A percentile compares a stretch with the other conserved stretches of the same genome.
These are phyloP conservation scores for Polytrichum formosum DNA, from an alignment of 225 moss, liverwort and hornwort species.

Conservation along the genomic window DNA sequence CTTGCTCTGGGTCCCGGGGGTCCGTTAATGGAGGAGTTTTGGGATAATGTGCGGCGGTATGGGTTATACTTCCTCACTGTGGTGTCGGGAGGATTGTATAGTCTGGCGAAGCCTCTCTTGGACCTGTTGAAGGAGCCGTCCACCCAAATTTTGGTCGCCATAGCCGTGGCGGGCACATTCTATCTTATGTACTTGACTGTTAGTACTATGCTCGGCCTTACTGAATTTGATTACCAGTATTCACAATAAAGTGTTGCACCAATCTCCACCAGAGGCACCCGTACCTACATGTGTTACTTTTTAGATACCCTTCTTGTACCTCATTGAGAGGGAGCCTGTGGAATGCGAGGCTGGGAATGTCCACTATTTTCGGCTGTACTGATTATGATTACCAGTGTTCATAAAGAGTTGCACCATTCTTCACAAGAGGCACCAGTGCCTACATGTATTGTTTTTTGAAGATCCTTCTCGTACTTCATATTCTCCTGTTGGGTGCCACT, in stretches of 20 bases:
- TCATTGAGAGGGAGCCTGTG: too few relatives aligned
- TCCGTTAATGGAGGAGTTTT: conserved; percentile 89
- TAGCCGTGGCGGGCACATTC: conserved; percentile 56
- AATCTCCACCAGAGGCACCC: too few relatives aligned
- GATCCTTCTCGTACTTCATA: too few relatives aligned
- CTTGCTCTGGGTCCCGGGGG: conserved; percentile 89
- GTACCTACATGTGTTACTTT: too few relatives aligned
- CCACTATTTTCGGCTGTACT: conserved; percentile 80
- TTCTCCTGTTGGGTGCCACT: too few relatives aligned
- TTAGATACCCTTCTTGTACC: too few relatives aligned
- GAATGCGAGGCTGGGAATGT: too few relatives aligned
- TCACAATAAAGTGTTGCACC: conserved; percentile 39
- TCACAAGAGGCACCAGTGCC: too few relatives aligned
- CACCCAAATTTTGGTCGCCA: conserved; percentile 58
- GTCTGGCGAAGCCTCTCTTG: conserved; percentile 67
- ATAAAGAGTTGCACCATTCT: conserved; percentile 25
- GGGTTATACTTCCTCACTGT: conserved; percentile 95
- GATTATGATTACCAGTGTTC: conserved; percentile 72
- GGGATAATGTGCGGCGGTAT: conserved; percentile 96
- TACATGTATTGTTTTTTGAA: too few relatives aligned
- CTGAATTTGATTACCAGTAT: conserved; percentile 71
- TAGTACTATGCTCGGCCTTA: conserved; percentile 93
- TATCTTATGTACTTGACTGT: conserved; percentile 83
- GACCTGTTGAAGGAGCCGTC: conserved; percentile 79
- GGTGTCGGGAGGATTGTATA: conserved; percentile 79